phyloP scores from a whole-genome alignment of 768 basidiomycete genomes.

The Leccinum boreale region DNA sequence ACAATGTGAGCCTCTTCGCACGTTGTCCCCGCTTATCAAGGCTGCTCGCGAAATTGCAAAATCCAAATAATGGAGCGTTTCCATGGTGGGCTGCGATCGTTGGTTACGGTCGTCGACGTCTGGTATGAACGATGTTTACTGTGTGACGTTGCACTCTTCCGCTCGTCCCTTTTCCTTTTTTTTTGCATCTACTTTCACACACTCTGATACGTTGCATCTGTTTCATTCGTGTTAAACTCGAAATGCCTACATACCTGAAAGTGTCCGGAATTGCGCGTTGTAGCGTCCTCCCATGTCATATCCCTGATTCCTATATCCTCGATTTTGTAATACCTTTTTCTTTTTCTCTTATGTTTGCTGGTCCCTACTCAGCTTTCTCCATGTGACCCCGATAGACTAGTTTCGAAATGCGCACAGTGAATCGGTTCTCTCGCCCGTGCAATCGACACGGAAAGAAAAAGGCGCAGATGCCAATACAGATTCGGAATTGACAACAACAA shows the following conservation, averaged over 20 bases:
- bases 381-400: constrained; percentile 24
- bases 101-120: not conserved
- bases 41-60: constrained; percentile 86
- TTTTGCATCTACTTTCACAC: constrained; percentile 20
- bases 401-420: constrained; percentile 15
- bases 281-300: constrained; percentile 9
- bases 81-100: not conserved
- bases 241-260: constrained; percentile 16
- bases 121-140: constrained; percentile 14
- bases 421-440: constrained; percentile 6
- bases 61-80: constrained; percentile 34
- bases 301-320: constrained; percentile 24
- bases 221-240: constrained; percentile 9
- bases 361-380: constrained; percentile 7
- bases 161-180: not conserved
- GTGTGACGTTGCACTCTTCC: not conserved
- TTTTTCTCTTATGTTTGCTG: constrained; percentile 10
- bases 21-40: constrained; percentile 86
- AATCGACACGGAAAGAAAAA: constrained; percentile 4
- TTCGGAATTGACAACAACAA: not conserved
- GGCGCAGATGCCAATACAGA: not conserved
- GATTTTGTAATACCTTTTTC: constrained; percentile 28
- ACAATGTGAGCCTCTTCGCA: constrained; percentile 80
- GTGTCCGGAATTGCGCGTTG: constrained; percentile 14
- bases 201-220: constrained; percentile 17